phyloP scores from a whole-genome alignment of 2,329 filamentous ascomycete genomes.

The Fusarium proliferatum region DNA sequence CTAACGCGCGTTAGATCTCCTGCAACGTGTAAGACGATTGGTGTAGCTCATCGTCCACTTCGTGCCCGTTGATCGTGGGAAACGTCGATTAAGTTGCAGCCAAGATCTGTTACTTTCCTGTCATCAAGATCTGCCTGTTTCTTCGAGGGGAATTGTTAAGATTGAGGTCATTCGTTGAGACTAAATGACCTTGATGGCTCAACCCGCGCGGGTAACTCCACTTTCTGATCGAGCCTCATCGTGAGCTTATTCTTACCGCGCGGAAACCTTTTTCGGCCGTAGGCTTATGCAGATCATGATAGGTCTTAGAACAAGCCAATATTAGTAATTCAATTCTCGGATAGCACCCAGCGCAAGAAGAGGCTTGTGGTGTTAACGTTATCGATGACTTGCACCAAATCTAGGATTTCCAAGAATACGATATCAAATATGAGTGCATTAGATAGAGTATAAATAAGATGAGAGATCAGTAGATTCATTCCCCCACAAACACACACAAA shows the following conservation, averaged over 20 bases:
- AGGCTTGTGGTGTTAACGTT: neutral
- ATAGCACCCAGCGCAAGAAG: neutral
- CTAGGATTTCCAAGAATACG: neutral
- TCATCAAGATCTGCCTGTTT: neutral
- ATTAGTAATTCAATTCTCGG: neutral
- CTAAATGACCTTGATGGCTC: neutral
- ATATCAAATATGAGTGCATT: neutral
- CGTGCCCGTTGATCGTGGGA: neutral
- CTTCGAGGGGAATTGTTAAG: neutral
- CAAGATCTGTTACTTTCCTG: neutral
- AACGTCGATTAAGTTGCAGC: neutral
- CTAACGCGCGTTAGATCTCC: conserved; percentile 8
- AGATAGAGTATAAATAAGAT: neutral
- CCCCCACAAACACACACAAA: neutral
- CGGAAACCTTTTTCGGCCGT: neutral
- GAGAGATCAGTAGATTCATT: neutral
- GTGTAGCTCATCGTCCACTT: neutral
- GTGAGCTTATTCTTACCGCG: conserved; percentile 1
- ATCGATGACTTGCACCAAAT: neutral
- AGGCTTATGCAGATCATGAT: neutral
- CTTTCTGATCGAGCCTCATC: neutral
- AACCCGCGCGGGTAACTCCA: conserved; percentile 8
- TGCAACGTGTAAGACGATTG: conserved; percentile 4
- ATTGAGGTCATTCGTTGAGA: neutral
- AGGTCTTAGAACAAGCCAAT: neutral